phyloP scores from a whole-genome alignment of 805 yeast genomes.

The Lipomyces kockii region DNA sequence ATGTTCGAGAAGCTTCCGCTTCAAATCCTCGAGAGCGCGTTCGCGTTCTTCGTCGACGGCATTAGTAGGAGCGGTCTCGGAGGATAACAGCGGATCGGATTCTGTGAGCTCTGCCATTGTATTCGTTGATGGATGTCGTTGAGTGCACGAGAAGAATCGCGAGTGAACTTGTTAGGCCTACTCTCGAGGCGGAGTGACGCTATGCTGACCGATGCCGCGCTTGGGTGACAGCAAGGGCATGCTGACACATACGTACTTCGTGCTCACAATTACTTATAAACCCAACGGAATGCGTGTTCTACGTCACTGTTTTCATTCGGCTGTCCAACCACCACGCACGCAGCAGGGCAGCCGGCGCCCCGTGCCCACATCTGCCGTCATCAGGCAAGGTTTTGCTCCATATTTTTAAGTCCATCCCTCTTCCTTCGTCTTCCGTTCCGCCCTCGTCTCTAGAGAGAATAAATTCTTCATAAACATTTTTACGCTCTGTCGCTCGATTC shows the following conservation, averaged over 20 bases:
- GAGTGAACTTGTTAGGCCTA: neutral
- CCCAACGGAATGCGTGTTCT: neutral
- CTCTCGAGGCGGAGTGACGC: neutral
- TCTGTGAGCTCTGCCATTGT: slow-evolving; percentile 30
- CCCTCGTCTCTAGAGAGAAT: neutral
- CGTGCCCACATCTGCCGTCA: slow-evolving; percentile 5
- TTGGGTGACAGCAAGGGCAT: neutral
- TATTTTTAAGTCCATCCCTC: slow-evolving; percentile 2
- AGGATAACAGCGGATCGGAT: slow-evolving; percentile 23
- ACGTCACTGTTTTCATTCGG: neutral
- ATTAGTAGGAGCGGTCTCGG: slow-evolving; percentile 7
- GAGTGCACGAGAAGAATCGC: neutral
- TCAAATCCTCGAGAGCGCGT: slow-evolving; percentile 75
- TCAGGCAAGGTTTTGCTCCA: slow-evolving; percentile 1
- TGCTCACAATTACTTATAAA: slow-evolving; percentile 9
- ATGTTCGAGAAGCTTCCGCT: slow-evolving; percentile 87
- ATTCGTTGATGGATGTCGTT: neutral
- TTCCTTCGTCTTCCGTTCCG: slow-evolving; percentile 8
- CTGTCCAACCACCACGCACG: neutral
- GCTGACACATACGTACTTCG: neutral
- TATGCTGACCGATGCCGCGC: neutral
- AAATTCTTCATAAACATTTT: neutral
- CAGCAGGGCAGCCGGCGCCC: neutral
- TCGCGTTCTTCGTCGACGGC: slow-evolving; percentile 69
- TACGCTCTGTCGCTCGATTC: neutral